Evolutionary conservation across 2,329 filamentous ascomycete genomes (phyloP).

Genomic region (Fusarium subglutinans): DNA sequence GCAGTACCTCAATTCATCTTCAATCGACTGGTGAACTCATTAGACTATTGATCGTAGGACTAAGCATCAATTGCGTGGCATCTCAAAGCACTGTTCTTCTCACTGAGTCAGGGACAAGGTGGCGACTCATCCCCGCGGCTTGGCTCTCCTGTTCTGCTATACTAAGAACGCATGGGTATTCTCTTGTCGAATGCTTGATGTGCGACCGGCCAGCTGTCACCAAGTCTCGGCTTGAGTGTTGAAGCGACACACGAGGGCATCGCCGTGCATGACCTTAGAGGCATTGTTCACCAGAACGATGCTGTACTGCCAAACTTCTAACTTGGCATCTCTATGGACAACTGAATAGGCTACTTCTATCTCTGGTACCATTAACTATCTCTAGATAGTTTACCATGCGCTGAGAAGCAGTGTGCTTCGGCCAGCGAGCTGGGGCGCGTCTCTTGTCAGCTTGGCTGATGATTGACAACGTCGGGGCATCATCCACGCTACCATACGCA

Average conservation of each 20-base stretch:
- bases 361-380: background rate
- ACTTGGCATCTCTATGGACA: background rate
- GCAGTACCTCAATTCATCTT: rapidly evolving
- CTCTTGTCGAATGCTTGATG: background rate
- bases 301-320: rapidly evolving
- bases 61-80: background rate
- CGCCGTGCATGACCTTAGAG: rapidly evolving
- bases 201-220: background rate
- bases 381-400: background rate
- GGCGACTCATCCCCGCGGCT: background rate
- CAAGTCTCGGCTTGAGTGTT: background rate
- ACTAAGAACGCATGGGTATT: rapidly evolving
- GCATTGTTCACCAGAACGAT: too few relatives aligned
- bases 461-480: background rate
- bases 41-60: too few relatives aligned
- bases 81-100: background rate
- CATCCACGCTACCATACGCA: background rate
- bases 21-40: background rate
- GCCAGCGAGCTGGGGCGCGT: background rate
- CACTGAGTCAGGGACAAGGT: background rate
- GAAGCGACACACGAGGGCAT: background rate
- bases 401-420: background rate
- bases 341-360: background rate
- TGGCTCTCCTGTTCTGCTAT: too few relatives aligned
- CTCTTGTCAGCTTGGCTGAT: background rate